These are phyloP conservation scores for Neofusicoccum kwambonambiense DNA, from an alignment of 2,329 filamentous ascomycete genomes.

Conservation along the genomic window DNA sequence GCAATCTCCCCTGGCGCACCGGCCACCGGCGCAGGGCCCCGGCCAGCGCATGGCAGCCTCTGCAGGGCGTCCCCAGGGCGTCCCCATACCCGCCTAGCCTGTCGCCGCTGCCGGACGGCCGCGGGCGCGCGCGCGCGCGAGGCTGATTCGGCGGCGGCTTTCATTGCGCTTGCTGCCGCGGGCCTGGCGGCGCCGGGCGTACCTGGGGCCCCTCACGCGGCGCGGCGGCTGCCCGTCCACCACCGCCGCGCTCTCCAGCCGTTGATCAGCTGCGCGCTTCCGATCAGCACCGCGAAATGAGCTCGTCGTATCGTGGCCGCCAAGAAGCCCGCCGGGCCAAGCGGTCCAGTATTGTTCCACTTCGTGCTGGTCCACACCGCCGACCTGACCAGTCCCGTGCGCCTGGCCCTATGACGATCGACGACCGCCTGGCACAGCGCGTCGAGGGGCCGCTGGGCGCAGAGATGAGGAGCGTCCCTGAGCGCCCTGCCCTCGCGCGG, in stretches of 20 bases:
- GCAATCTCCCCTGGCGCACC: slow-evolving; percentile 13
- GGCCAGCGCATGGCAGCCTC: neutral
- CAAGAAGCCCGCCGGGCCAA: slow-evolving; percentile 15
- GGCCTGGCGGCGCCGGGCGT: too few relatives aligned
- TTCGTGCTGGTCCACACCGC: slow-evolving; percentile 5
- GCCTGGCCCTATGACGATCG: slow-evolving; percentile 16
- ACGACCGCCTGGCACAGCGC: neutral
- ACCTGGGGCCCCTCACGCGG: neutral
- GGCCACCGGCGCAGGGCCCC: neutral
- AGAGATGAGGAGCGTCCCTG: neutral
- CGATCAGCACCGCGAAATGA: slow-evolving; percentile 15
- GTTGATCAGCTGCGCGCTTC: neutral
- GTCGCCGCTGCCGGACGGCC: neutral
- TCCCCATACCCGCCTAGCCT: neutral
- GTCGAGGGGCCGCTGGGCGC: neutral
- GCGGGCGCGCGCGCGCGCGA: neutral
- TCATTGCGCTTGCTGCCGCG: neutral
- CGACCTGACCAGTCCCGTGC: neutral
- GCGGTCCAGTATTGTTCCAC: slow-evolving; percentile 23
- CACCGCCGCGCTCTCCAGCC: neutral
- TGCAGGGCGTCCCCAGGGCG: neutral
- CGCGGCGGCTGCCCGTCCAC: neutral
- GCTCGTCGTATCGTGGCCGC: slow-evolving; percentile 5
- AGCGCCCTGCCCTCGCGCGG: neutral
- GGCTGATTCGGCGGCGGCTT: neutral